Percentiles rank a stretch among this genome's conserved stretches.
phyloP scores from a whole-genome alignment of 495 filamentous ascomycete species.

The Hypoxylon perforatum region DNA sequence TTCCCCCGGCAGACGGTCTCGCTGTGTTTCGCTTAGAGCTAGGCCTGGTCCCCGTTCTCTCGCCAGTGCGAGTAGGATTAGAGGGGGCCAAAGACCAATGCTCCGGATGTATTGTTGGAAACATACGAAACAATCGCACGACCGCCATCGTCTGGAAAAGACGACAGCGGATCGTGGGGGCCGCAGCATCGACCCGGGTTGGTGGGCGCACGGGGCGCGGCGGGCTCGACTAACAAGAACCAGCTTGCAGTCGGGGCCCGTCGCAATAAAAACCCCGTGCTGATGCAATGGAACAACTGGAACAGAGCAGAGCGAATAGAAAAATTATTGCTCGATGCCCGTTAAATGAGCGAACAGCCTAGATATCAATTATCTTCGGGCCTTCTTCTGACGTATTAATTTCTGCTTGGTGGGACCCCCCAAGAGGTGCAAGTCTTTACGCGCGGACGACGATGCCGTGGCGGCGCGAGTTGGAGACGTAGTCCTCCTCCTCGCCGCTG shows the following conservation, averaged over 20 bases:
- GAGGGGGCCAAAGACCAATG: conserved; percentile 10
- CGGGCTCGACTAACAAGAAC: conserved; percentile 35
- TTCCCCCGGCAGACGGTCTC: conserved; percentile 29
- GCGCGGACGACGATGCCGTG: conserved; percentile 80
- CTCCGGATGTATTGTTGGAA: conserved; percentile 36
- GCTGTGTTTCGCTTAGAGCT: conserved; percentile 17
- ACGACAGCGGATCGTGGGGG: conserved; percentile 43
- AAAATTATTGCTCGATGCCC: conserved; percentile 30
- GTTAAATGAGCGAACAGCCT: conserved; percentile 50
- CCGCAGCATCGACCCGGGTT: conserved; percentile 51
- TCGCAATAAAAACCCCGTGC: conserved; percentile 37
- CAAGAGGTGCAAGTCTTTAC: conserved; percentile 41
- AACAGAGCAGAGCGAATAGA: conserved; percentile 36
- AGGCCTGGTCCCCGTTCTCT: conserved; percentile 1
- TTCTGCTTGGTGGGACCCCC: conserved; percentile 45
- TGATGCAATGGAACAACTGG: conserved; percentile 48
- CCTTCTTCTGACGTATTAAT: conserved; percentile 42
- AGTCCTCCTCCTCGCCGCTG: conserved; percentile 65
- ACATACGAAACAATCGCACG: conserved; percentile 51
- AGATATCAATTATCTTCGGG: conserved; percentile 42
- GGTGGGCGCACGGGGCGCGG: conserved; percentile 42
- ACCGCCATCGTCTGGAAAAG: conserved; percentile 13
- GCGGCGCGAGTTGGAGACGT: conserved; percentile 73
- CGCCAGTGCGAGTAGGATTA: conserved; percentile 24
- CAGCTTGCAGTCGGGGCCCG: conserved; percentile 39